phyloP scores from a whole-genome alignment of 768 basidiomycete species.

The Leccinum variicolor region DNA sequence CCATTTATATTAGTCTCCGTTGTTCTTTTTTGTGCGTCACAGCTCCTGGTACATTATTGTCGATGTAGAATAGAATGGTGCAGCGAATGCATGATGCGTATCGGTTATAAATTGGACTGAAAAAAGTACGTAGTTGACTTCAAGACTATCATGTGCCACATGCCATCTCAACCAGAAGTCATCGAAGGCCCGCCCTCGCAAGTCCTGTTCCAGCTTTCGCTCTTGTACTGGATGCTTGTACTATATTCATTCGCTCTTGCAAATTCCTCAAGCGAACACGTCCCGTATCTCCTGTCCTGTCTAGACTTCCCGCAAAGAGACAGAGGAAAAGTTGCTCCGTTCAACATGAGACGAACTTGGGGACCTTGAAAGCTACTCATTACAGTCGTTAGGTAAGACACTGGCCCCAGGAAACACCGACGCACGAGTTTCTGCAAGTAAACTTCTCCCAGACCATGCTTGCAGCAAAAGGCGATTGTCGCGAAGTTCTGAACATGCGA shows the following conservation, averaged over 20 bases:
- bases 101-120: background rate
- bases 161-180: background rate
- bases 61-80: slow-evolving; percentile 29
- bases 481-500: slow-evolving; percentile 38
- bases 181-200: slow-evolving; percentile 22
- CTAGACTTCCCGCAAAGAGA: slow-evolving; percentile 30
- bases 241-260: slow-evolving; percentile 26
- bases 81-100: slow-evolving; percentile 8
- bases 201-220: slow-evolving; percentile 35
- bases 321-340: slow-evolving; percentile 39
- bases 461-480: slow-evolving; percentile 42
- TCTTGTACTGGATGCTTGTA: slow-evolving; percentile 28
- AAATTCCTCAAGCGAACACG: slow-evolving; percentile 38
- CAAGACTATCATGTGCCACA: background rate
- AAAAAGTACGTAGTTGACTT: background rate
- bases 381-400: background rate
- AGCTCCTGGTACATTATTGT: slow-evolving; percentile 18
- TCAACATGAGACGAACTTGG: slow-evolving; percentile 41
- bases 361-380: slow-evolving; percentile 29
- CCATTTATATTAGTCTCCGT: slow-evolving; percentile 16
- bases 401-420: background rate
- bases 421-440: slow-evolving; percentile 34
- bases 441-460: slow-evolving; percentile 44
- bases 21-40: slow-evolving; percentile 14
- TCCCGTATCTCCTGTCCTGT: slow-evolving; percentile 32